Percentiles rank a stretch among this genome's conserved stretches.
Evolutionary conservation across 148 eudicot species (phyloP).

Genomic region (Chenopodium album): DNA sequence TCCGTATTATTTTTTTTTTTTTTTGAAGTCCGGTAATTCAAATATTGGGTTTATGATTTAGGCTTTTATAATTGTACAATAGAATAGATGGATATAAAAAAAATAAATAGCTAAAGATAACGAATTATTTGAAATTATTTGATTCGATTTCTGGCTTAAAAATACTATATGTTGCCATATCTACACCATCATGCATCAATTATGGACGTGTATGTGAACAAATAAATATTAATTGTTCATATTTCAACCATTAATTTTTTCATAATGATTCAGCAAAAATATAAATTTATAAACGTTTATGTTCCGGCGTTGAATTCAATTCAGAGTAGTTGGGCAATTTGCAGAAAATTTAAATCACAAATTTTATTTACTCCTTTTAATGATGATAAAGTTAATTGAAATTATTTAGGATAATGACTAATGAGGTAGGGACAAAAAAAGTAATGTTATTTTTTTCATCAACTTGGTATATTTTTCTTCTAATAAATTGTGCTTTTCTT

Average conservation of each 20-base stretch:
- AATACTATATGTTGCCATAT: slow-evolving; percentile 3
- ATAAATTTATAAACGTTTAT: not conserved
- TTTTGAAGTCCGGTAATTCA: too few species aligned
- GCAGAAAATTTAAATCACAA: not conserved
- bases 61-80: too few species aligned
- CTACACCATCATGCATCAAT: slow-evolving; percentile 16
- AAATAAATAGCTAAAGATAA: too few species aligned
- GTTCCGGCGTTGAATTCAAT: slow-evolving; percentile 13
- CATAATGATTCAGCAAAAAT: not conserved
- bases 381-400: not conserved
- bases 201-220: slow-evolving; percentile 13
- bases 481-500: not conserved
- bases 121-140: not conserved
- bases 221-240: not conserved
- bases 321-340: not conserved
- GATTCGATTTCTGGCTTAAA: slow-evolving; percentile 6
- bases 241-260: not conserved
- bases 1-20: too few species aligned
- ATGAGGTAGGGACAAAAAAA: not conserved
- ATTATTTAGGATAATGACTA: not conserved
- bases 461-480: not conserved
- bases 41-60: too few species aligned
- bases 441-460: not conserved
- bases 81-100: too few species aligned
- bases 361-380: not conserved